These are phyloP conservation scores for Emmonsiellopsis sp. DNA, from an alignment of 2,329 filamentous ascomycete genomes.

Conservation along the genomic window DNA sequence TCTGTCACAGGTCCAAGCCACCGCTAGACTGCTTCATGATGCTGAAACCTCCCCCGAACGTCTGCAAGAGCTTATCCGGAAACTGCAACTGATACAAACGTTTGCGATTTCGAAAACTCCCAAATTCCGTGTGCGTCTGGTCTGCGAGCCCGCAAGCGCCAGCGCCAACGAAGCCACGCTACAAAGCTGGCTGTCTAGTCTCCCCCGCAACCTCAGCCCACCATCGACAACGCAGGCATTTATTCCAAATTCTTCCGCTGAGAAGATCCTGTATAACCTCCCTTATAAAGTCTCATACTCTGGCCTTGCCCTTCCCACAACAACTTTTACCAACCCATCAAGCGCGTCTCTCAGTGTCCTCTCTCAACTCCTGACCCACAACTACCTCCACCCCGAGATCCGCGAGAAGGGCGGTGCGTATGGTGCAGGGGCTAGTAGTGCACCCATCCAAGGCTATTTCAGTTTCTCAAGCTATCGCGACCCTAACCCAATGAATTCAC, in stretches of 20 bases:
- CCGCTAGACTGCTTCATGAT: constrained; percentile 61
- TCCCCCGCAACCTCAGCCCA: constrained; percentile 43
- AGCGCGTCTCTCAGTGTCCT: constrained; percentile 80
- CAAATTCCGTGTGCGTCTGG: constrained; percentile 70
- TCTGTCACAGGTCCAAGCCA: constrained; percentile 80
- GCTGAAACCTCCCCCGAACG: constrained; percentile 60
- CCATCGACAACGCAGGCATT: constrained; percentile 8
- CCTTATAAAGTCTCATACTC: constrained; percentile 98
- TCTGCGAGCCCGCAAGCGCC: constrained; percentile 69
- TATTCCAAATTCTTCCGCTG: constrained; percentile 30
- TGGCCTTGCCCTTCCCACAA: constrained; percentile 69
- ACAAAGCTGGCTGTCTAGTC: constrained; percentile 56
- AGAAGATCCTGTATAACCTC: constrained; percentile 81
- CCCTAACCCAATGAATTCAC: constrained; percentile 82
- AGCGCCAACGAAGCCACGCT: constrained; percentile 62
- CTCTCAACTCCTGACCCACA: constrained; percentile 87
- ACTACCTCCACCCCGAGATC: constrained; percentile 93
- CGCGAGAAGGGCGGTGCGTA: constrained; percentile 97
- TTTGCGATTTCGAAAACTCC: constrained; percentile 62
- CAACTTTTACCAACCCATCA: constrained; percentile 67
- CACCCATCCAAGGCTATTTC: constrained; percentile 73
- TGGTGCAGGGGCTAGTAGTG: constrained; percentile 79
- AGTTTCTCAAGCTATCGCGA: constrained; percentile 96
- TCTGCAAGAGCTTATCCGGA: constrained; percentile 65
- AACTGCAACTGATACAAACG: constrained; percentile 76